These are phyloP conservation scores for Clonostachys sp. DNA, from an alignment of 2,329 filamentous ascomycete genomes.

Conservation along the genomic window DNA sequence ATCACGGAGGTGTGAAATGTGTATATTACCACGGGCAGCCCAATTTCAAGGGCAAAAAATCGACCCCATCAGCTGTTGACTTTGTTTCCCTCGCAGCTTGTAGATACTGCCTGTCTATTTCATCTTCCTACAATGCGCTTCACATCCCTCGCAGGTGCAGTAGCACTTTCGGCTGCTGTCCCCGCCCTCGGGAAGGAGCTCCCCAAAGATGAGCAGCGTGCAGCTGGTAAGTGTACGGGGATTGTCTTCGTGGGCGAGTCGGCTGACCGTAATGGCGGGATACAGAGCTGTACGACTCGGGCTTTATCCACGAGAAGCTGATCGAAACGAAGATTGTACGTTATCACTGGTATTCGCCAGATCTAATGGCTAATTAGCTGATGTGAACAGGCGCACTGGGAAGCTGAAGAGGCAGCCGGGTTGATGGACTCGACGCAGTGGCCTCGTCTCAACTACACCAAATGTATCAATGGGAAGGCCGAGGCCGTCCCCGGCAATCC, in stretches of 20 bases:
- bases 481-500: conserved; percentile 12
- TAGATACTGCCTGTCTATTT: too few relatives aligned
- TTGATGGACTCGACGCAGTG: conserved; percentile 14
- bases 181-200: conserved; percentile 8
- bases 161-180: conserved; percentile 5
- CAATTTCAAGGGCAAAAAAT: too few relatives aligned
- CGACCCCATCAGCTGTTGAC: too few relatives aligned
- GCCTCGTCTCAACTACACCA: conserved; percentile 14
- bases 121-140: conserved; percentile 8
- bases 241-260: not conserved
- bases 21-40: too few relatives aligned
- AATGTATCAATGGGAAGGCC: conserved; percentile 12
- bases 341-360: too few relatives aligned
- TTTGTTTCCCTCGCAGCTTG: too few relatives aligned
- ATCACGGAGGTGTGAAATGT: too few relatives aligned
- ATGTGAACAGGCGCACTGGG: conserved; percentile 5
- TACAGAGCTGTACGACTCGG: conserved; percentile 12
- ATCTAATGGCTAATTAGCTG: not conserved
- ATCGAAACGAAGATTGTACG: conserved; percentile 10
- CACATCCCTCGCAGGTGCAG: conserved; percentile 5
- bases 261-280: not conserved
- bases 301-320: conserved; percentile 10
- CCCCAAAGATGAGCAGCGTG: conserved; percentile 10
- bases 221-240: conserved; percentile 3
- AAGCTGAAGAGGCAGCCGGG: conserved; percentile 12